A percentile compares a stretch with the other conserved stretches of the same genome.
These are phyloP conservation scores for Mycena chlorophos DNA, from an alignment of 768 basidiomycete genomes.

Conservation along the genomic window DNA sequence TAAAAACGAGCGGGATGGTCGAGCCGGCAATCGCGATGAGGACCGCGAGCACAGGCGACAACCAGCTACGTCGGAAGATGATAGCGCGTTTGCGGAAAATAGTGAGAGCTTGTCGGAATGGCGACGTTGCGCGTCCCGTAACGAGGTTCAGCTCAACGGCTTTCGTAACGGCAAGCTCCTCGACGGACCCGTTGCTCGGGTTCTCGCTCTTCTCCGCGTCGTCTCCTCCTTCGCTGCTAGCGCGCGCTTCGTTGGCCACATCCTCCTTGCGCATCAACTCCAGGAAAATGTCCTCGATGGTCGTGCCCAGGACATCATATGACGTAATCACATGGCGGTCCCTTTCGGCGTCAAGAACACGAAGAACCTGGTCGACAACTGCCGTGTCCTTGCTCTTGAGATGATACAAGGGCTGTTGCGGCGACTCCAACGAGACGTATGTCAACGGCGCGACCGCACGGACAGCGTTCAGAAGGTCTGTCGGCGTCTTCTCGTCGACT, in stretches of 20 bases:
- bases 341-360: slow-evolving; percentile 50
- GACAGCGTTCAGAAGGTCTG: slow-evolving; percentile 43
- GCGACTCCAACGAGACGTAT: slow-evolving; percentile 43
- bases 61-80: slow-evolving; percentile 66
- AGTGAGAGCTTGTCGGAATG: slow-evolving; percentile 65
- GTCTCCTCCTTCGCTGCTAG: not conserved
- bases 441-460: slow-evolving; percentile 46
- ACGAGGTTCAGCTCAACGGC: slow-evolving; percentile 41
- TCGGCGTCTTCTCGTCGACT: slow-evolving; percentile 29
- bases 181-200: slow-evolving; percentile 21
- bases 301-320: slow-evolving; percentile 70
- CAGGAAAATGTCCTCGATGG: slow-evolving; percentile 83
- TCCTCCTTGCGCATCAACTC: slow-evolving; percentile 59
- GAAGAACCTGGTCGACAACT: slow-evolving; percentile 56
- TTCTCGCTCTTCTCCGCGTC: slow-evolving; percentile 12
- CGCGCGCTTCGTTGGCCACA: slow-evolving; percentile 16
- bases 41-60: slow-evolving; percentile 57
- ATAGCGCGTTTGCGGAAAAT: slow-evolving; percentile 73
- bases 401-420: slow-evolving; percentile 51
- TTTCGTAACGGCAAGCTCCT: slow-evolving; percentile 24
- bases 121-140: slow-evolving; percentile 53
- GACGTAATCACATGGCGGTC: slow-evolving; percentile 41
- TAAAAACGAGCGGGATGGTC: slow-evolving; percentile 67
- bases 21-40: slow-evolving; percentile 60
- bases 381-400: slow-evolving; percentile 60